Evolutionary conservation across 768 basidiomycete species (phyloP).

Genomic region (Paxillus rubicundulus): DNA sequence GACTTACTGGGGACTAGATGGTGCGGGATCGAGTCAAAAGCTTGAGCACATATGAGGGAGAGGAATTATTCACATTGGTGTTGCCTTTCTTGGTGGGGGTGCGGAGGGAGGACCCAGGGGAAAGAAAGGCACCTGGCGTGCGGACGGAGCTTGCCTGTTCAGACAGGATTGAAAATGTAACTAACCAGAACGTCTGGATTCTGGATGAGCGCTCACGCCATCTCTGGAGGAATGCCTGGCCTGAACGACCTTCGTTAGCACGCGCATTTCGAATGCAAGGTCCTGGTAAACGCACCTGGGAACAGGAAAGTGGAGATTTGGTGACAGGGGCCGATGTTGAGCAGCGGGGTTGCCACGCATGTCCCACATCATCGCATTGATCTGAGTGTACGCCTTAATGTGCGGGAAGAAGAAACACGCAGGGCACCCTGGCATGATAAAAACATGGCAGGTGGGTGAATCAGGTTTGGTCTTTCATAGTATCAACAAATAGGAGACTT

Average conservation of each 20-base stretch:
- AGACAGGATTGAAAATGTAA: neutral
- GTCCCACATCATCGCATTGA: conserved; percentile 33
- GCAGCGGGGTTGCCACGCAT: conserved; percentile 13
- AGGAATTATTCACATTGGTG: conserved; percentile 19
- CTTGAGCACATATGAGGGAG: neutral
- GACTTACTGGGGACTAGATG: conserved; percentile 27
- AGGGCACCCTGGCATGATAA: conserved; percentile 31
- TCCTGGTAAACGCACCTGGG: conserved; percentile 15
- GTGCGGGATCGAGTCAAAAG: conserved; percentile 3
- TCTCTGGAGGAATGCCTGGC: conserved; percentile 8
- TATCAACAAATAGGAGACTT: conserved; percentile 7
- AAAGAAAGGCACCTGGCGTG: conserved; percentile 15
- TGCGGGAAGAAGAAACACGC: conserved; percentile 31
- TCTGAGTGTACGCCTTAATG: conserved; percentile 32
- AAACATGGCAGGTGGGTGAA: conserved; percentile 8
- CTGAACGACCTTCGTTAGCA: conserved; percentile 13
- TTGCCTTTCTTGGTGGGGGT: conserved; percentile 14
- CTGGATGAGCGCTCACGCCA: conserved; percentile 6
- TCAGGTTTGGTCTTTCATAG: conserved; percentile 26
- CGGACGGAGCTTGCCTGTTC: conserved; percentile 15
- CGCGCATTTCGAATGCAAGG: neutral
- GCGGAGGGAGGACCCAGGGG: conserved; percentile 18
- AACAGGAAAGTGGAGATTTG: conserved; percentile 14
- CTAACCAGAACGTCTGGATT: neutral
- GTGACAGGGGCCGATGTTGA: conserved; percentile 11